phyloP scores from a whole-genome alignment of 192 early-diverging fungal species.

The Podila clonocystis region DNA sequence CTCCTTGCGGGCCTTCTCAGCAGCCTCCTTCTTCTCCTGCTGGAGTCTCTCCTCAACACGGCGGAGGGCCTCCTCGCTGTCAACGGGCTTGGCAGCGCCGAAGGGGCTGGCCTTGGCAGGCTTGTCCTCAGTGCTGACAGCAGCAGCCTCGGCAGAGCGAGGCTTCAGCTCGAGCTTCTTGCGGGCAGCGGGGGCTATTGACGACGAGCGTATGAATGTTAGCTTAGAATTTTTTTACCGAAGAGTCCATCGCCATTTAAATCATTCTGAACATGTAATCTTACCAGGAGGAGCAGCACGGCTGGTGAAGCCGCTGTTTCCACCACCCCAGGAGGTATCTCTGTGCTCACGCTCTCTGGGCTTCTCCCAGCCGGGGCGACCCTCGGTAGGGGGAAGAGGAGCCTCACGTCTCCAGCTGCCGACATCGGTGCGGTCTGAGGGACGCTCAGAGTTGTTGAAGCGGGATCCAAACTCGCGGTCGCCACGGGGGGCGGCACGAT shows the following conservation, averaged over 20 bases:
- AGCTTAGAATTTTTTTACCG: neutral
- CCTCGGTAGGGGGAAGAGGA: constrained; percentile 32
- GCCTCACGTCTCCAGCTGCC: constrained; percentile 50
- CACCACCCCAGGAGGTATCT: constrained; percentile 60
- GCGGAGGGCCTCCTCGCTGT: constrained; percentile 61
- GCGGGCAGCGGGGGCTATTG: constrained; percentile 52
- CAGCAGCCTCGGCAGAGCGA: constrained; percentile 43
- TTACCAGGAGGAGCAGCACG: constrained; percentile 33
- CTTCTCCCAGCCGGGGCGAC: constrained; percentile 54
- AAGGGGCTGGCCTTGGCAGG: constrained; percentile 68
- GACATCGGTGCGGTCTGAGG: constrained; percentile 47
- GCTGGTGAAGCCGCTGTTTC: constrained; percentile 26
- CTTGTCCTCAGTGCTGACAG: constrained; percentile 25
- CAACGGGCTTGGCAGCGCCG: constrained; percentile 71
- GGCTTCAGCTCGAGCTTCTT: constrained; percentile 64
- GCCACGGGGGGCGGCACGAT: constrained; percentile 15
- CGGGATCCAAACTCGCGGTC: constrained; percentile 46
- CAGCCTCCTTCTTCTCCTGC: constrained; percentile 49
- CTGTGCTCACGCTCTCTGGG: constrained; percentile 44
- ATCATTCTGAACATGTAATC: neutral
- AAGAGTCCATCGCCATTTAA: neutral
- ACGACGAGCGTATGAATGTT: neutral
- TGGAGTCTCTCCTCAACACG: constrained; percentile 66
- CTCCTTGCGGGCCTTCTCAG: constrained; percentile 47
- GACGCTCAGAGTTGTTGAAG: constrained; percentile 45